These are phyloP conservation scores for Acidomyces sp. DNA, from an alignment of 495 filamentous ascomycete genomes.

Conservation along the genomic window DNA sequence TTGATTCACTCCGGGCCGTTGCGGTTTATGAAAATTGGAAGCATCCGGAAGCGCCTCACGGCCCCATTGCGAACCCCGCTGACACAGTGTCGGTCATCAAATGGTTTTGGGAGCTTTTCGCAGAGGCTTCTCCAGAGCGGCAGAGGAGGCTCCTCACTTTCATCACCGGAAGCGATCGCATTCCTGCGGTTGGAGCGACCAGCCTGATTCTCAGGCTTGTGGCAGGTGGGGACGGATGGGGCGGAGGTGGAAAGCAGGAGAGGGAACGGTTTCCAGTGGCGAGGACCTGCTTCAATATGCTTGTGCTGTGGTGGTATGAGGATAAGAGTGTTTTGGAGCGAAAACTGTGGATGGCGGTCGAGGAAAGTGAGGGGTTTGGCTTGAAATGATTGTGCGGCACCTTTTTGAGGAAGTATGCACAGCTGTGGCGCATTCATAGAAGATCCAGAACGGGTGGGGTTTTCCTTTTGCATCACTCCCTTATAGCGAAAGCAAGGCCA, in stretches of 20 bases:
- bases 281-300: constrained; percentile 81
- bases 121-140: constrained; percentile 45
- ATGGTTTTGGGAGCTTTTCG: constrained; percentile 88
- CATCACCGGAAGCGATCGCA: constrained; percentile 85
- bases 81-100: constrained; percentile 52
- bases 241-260: constrained; percentile 37
- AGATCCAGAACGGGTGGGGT: no score
- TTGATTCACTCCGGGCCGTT: constrained; percentile 60
- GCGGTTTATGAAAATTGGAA: constrained; percentile 75
- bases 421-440: no score
- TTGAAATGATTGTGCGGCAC: no score
- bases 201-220: constrained; percentile 61
- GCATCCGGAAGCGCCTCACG: constrained; percentile 16
- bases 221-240: constrained; percentile 29
- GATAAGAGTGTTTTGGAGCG: constrained; percentile 51
- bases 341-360: constrained; percentile 73
- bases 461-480: no score
- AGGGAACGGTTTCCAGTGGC: constrained; percentile 72
- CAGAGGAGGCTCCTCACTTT: constrained; percentile 75
- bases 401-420: no score
- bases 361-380: constrained; percentile 88
- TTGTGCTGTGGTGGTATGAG: constrained; percentile 62
- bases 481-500: no score
- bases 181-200: constrained; percentile 82
- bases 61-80: constrained; percentile 25